These are phyloP conservation scores for Trichoderma asperellum DNA, from an alignment of 2,329 filamentous ascomycete genomes.

Conservation along the genomic window DNA sequence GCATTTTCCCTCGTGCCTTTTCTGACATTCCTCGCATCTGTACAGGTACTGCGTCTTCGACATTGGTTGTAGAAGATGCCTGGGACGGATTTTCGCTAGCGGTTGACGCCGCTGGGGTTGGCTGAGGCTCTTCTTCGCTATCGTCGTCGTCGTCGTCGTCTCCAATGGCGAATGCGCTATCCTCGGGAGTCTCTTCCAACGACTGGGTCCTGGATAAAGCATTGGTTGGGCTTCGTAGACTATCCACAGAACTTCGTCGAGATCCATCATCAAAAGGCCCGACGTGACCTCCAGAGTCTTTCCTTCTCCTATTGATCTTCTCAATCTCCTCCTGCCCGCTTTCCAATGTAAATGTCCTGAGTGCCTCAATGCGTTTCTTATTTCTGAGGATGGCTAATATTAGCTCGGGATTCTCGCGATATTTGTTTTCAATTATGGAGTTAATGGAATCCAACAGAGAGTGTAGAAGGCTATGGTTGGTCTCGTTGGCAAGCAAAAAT, in stretches of 20 bases:
- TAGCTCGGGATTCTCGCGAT: conserved; percentile 77
- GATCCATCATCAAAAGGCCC: conserved; percentile 56
- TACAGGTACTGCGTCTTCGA: conserved; percentile 78
- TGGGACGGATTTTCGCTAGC: conserved; percentile 66
- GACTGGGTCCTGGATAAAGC: conserved; percentile 35
- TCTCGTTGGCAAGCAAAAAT: conserved; percentile 90
- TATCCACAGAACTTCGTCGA: conserved; percentile 68
- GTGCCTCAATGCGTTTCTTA: conserved; percentile 78
- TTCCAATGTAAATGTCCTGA: conserved; percentile 87
- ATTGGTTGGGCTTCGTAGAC: conserved; percentile 62
- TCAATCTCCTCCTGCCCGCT: conserved; percentile 92
- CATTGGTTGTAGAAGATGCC: conserved; percentile 68
- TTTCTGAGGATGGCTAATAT: conserved; percentile 80
- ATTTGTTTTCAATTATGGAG: conserved; percentile 87
- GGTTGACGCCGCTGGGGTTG: conserved; percentile 65
- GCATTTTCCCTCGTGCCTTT: conserved; percentile 95
- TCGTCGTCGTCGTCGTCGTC: conserved; percentile 74
- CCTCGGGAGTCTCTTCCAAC: conserved; percentile 55
- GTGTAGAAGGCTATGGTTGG: conserved; percentile 79
- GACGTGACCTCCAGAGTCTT: conserved; percentile 61
- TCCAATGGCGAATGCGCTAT: conserved; percentile 84
- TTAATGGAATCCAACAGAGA: conserved; percentile 89
- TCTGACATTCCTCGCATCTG: conserved; percentile 94
- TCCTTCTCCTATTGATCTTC: conserved; percentile 69
- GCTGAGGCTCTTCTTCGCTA: conserved; percentile 56